These are phyloP conservation scores for Neoarthrinium moseri DNA, from an alignment of 2,329 filamentous ascomycete species.

Conservation along the genomic window DNA sequence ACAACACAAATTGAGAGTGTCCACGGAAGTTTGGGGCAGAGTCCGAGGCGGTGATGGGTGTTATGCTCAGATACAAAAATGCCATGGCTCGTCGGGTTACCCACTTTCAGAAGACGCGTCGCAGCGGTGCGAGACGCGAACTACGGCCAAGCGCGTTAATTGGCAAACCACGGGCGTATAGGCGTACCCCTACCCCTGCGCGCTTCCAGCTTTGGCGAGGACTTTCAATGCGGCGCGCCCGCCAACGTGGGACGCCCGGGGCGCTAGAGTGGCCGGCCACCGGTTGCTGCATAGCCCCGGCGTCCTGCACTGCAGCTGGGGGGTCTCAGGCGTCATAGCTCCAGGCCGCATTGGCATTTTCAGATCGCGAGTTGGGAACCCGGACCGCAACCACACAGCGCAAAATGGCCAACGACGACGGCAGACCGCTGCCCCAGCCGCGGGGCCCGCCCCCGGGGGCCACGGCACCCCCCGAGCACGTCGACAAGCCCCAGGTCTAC, in stretches of 20 bases:
- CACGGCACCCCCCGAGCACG: slow-evolving; percentile 31
- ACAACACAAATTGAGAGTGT: no score
- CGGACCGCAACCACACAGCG: slow-evolving; percentile 15
- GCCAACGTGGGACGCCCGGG: no score
- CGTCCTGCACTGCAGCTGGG: neutral
- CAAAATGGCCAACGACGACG: slow-evolving; percentile 31
- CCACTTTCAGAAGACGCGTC: slow-evolving; percentile 7
- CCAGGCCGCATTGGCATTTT: neutral
- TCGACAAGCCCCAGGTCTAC: slow-evolving; percentile 34
- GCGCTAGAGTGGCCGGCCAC: neutral
- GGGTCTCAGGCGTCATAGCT: slow-evolving; percentile 12
- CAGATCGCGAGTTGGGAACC: neutral
- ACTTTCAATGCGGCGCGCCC: no score
- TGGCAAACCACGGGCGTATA: no score
- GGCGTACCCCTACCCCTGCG: neutral
- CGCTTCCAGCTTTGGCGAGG: no score
- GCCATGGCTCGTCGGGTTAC: neutral
- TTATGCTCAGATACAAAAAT: slow-evolving; percentile 5
- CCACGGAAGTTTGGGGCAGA: no score
- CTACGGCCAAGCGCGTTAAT: slow-evolving; percentile 2
- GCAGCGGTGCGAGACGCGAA: slow-evolving; percentile 1
- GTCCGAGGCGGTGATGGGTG: slow-evolving; percentile 1
- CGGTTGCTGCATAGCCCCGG: neutral
- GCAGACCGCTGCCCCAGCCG: slow-evolving; percentile 19
- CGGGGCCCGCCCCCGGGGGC: slow-evolving; percentile 32